These are phyloP conservation scores for Rauvolfia tetraphylla DNA, from an alignment of 257 asterid species.

Conservation along the genomic window DNA sequence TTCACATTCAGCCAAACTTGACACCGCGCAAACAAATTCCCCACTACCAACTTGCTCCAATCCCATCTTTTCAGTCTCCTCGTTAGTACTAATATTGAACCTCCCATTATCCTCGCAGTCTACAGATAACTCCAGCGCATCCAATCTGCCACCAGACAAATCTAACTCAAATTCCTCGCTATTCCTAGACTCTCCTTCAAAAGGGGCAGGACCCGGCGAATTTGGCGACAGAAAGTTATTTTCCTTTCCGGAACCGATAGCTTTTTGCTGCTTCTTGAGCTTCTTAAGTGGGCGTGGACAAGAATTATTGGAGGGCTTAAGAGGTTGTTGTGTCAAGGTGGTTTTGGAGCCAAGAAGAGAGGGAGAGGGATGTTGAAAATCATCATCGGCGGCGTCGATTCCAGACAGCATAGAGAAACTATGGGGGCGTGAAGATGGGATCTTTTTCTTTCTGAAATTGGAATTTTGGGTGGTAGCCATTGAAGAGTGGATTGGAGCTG, in stretches of 20 bases:
- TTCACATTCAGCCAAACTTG: slow-evolving; percentile 4
- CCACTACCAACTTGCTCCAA: slow-evolving; percentile 19
- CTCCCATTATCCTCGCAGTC: slow-evolving; percentile 22
- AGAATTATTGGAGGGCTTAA: slow-evolving; percentile 24
- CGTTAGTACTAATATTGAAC: slow-evolving; percentile 1
- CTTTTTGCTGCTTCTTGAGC: slow-evolving; percentile 25
- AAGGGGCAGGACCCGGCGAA: neutral
- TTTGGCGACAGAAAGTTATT: slow-evolving; percentile 5
- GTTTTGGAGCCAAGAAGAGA: slow-evolving; percentile 35
- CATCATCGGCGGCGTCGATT: slow-evolving; percentile 50
- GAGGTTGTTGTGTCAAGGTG: slow-evolving; percentile 33
- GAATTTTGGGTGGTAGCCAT: slow-evolving; percentile 33
- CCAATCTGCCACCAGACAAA: slow-evolving; percentile 45
- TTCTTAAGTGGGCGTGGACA: slow-evolving; percentile 24
- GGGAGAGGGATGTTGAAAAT: slow-evolving; percentile 59
- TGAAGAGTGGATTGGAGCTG: neutral
- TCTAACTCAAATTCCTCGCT: slow-evolving; percentile 22
- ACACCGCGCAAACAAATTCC: neutral
- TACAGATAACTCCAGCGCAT: slow-evolving; percentile 50
- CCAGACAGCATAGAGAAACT: slow-evolving; percentile 13
- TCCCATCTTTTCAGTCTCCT: neutral
- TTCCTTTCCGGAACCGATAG: slow-evolving; percentile 37
- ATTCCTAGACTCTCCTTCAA: neutral
- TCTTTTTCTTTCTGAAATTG: slow-evolving; percentile 24
- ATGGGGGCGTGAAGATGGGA: slow-evolving; percentile 28